Conservation (phyloP, 1,284 basidiomycete genomes). For the Rhodotorula sp. region DNA sequence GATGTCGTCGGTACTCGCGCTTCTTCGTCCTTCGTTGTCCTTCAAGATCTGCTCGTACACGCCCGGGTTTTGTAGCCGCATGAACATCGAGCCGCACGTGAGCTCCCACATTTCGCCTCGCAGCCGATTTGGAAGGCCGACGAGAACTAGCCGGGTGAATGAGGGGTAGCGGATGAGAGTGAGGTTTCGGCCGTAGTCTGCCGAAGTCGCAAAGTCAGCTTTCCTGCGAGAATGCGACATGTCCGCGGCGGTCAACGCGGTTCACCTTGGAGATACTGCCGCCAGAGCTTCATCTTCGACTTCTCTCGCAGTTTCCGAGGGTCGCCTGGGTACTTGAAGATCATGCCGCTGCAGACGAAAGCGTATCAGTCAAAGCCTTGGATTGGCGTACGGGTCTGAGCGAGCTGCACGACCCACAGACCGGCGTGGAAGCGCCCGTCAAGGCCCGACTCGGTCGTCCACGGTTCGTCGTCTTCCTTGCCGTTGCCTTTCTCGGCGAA, state of each 20-base stretch:
- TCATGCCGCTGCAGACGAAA: slow-evolving; percentile 57
- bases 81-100: slow-evolving; percentile 81
- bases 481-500: slow-evolving; percentile 33
- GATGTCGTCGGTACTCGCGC: slow-evolving; percentile 94
- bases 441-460: slow-evolving; percentile 39
- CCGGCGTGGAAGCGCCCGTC: slow-evolving; percentile 67
- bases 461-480: slow-evolving; percentile 31
- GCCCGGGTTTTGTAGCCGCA: slow-evolving; percentile 84
- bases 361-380: not conserved
- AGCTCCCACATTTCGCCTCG: slow-evolving; percentile 99
- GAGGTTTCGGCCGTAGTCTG: slow-evolving; percentile 76
- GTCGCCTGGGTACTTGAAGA: slow-evolving; percentile 89
- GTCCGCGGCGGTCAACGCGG: not conserved
- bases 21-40: slow-evolving; percentile 75
- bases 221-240: no score
- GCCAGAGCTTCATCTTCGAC: slow-evolving; percentile 97
- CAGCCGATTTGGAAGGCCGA: slow-evolving; percentile 90
- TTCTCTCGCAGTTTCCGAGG: slow-evolving; percentile 93
- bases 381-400: not conserved
- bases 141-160: slow-evolving; percentile 93
- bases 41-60: slow-evolving; percentile 76
- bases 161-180: slow-evolving; percentile 94
- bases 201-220: no score
- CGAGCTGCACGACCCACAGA: slow-evolving; percentile 48
- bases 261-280: slow-evolving; percentile 76